phyloP scores from a whole-genome alignment of 192 early-diverging fungal genomes.

The Chytriomyces sp. region DNA sequence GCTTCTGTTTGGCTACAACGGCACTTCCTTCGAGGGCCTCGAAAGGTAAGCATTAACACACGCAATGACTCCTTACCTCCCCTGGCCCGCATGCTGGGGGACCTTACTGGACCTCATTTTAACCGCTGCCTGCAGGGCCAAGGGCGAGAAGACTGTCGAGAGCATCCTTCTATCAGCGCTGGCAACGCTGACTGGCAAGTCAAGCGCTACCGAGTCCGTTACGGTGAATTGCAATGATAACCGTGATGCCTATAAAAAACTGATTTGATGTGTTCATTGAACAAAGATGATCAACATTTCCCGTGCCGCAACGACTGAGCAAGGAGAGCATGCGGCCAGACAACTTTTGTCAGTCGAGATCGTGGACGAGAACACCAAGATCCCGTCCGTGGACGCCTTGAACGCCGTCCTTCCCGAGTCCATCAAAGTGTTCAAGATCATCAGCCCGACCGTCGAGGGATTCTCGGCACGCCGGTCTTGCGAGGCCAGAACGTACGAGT shows the following conservation, averaged over 20 bases:
- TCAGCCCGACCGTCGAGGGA: conserved; percentile 13
- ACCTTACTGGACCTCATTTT: background rate
- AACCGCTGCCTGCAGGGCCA: conserved; percentile 36
- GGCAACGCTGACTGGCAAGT: conserved; percentile 43
- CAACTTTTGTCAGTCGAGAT: conserved; percentile 41
- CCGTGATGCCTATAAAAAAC: too few species aligned
- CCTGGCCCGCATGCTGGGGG: background rate
- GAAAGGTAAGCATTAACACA: conserved; percentile 39
- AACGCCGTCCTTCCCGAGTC: conserved; percentile 34
- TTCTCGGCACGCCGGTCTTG: conserved; percentile 58
- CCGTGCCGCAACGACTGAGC: conserved; percentile 48
- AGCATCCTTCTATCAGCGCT: conserved; percentile 45
- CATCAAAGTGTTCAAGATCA: conserved; percentile 35
- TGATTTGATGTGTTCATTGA: too few species aligned
- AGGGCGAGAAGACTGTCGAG: conserved; percentile 52
- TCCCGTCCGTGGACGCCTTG: conserved; percentile 26
- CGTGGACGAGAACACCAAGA: conserved; percentile 19
- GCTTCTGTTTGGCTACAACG: conserved; percentile 57
- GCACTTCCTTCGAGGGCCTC: conserved; percentile 46
- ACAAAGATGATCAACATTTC: conserved; percentile 52
- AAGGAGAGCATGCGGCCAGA: conserved; percentile 44
- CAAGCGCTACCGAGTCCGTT: conserved; percentile 36
- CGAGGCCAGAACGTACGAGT: conserved; percentile 57
- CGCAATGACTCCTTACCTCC: background rate
- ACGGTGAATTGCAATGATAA: conserved; percentile 31